phyloP scores from a whole-genome alignment of 1,284 basidiomycete genomes.

The Heterobasidion occidentale region DNA sequence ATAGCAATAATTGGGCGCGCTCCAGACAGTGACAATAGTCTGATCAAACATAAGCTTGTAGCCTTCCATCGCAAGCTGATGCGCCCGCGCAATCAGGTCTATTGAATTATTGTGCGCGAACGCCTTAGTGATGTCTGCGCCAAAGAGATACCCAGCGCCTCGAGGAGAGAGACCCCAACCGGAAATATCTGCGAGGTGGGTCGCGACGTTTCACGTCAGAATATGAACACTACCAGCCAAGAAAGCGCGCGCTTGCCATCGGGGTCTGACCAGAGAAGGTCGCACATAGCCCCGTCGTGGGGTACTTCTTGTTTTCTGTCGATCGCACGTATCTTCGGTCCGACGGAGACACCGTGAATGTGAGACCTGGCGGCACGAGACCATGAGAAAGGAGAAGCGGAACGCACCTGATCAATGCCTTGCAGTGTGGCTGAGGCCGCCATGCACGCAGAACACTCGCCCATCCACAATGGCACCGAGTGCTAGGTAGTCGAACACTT shows the following conservation, averaged over 20 bases:
- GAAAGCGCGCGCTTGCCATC: slow-evolving; percentile 55
- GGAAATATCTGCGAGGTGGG: slow-evolving; percentile 55
- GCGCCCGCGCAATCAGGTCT: slow-evolving; percentile 93
- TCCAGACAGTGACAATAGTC: slow-evolving; percentile 97
- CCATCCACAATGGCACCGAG: slow-evolving; percentile 95
- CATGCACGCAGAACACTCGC: slow-evolving; percentile 88
- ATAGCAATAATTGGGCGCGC: slow-evolving; percentile 98
- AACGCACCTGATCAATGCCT: slow-evolving; percentile 77
- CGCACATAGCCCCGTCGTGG: slow-evolving; percentile 99
- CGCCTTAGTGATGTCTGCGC: slow-evolving; percentile 82
- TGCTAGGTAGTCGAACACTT: slow-evolving; percentile 96
- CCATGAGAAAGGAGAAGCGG: neutral
- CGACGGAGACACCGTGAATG: neutral
- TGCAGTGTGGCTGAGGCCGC: slow-evolving; percentile 82
- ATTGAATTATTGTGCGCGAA: slow-evolving; percentile 92
- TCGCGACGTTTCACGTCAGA: no score
- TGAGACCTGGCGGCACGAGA: neutral
- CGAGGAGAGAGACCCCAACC: slow-evolving; percentile 97
- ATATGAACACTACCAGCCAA: neutral
- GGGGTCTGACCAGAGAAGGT: slow-evolving; percentile 97
- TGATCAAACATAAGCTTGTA: slow-evolving; percentile 98
- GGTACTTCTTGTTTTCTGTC: slow-evolving; percentile 98
- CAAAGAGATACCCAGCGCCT: slow-evolving; percentile 94
- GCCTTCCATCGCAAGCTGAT: slow-evolving; percentile 98
- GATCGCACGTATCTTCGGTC: slow-evolving; percentile 80